These are phyloP conservation scores for Boletus eberwhitei DNA, from an alignment of 768 basidiomycete genomes.

Conservation along the genomic window DNA sequence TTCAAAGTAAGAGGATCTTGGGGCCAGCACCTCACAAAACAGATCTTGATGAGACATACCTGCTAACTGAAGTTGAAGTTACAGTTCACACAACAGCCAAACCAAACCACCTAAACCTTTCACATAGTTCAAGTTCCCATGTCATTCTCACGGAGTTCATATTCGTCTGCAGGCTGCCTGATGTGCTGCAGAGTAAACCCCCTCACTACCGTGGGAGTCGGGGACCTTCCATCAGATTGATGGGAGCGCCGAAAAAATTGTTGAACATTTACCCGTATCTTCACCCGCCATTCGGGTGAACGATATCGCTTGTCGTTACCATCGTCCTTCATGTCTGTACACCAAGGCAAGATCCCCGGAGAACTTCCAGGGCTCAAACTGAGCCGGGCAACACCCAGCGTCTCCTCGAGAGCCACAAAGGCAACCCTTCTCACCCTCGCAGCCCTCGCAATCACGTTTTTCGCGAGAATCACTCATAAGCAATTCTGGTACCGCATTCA, in stretches of 20 bases:
- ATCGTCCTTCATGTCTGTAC: conserved; percentile 12
- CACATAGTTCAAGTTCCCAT: too few species aligned
- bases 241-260: background rate
- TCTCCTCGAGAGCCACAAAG: conserved; percentile 10
- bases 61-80: too few species aligned
- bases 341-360: conserved; percentile 3
- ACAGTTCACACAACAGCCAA: too few species aligned
- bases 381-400: background rate
- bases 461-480: conserved; percentile 4
- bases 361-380: conserved; percentile 13
- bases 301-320: background rate
- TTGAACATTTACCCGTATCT: background rate
- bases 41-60: too few species aligned
- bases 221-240: background rate
- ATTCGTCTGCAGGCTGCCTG: too few species aligned
- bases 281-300: background rate
- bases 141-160: too few species aligned
- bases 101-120: too few species aligned
- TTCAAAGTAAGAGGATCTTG: too few species aligned
- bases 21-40: too few species aligned
- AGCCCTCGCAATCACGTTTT: conserved; percentile 14
- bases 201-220: too few species aligned
- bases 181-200: too few species aligned
- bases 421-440: conserved; percentile 14
- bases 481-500: conserved; percentile 5